phyloP scores from a whole-genome alignment of 352 stramenopile genomes.

The Phytophthora macrochlamydospora region DNA sequence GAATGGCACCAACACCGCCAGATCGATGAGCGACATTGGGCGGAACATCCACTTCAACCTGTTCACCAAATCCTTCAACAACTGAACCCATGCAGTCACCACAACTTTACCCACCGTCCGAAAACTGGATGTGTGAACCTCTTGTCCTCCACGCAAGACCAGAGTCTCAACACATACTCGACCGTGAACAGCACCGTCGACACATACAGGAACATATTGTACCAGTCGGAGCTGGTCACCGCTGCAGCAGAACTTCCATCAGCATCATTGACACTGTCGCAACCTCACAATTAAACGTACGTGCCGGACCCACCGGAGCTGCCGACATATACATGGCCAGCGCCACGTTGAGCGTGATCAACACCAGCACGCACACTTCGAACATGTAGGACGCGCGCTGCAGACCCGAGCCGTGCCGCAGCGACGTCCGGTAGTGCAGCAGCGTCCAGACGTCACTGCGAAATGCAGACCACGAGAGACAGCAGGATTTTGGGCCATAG shows the following conservation, averaged over 20 bases:
- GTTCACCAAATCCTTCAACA: background rate
- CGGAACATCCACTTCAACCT: conserved; percentile 82
- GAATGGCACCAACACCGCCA: conserved; percentile 77
- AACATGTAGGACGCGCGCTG: conserved; percentile 74
- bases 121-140: conserved; percentile 56
- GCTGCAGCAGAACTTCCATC: conserved; percentile 4
- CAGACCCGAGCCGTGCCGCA: conserved; percentile 57
- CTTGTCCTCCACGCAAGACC: conserved; percentile 84
- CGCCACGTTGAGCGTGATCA: conserved; percentile 82
- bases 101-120: conserved; percentile 42
- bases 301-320: conserved; percentile 10
- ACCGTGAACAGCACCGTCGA: conserved; percentile 78
- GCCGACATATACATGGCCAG: conserved; percentile 72
- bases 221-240: conserved; percentile 62
- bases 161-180: conserved; percentile 76
- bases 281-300: conserved; percentile 26
- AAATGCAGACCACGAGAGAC: conserved; percentile 26
- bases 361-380: conserved; percentile 66
- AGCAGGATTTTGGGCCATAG: background rate
- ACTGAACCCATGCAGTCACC: background rate
- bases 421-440: conserved; percentile 73
- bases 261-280: background rate
- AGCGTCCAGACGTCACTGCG: conserved; percentile 76
- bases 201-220: conserved; percentile 76
- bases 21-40: conserved; percentile 83